Evolutionary conservation across 2,329 filamentous ascomycete genomes (phyloP), one percentile per base, ranked within the genome.

Genomic region (Didymella pomorum): DNA sequence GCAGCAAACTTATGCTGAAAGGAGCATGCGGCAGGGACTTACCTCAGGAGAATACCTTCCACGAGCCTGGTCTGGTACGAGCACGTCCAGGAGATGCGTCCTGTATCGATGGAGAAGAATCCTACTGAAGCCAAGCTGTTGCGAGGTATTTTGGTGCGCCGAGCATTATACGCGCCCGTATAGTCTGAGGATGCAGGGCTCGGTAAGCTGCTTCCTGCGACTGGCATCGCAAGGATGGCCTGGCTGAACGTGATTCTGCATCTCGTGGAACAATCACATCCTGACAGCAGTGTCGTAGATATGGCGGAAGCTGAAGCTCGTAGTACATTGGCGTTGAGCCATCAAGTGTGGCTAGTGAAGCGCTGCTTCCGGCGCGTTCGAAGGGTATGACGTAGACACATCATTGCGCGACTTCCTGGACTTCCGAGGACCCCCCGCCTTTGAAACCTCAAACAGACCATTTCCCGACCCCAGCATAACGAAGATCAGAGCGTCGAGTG

Each of bases 351-450:
- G 46, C 53, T 60, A 55, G 50, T 52, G 35, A 52, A 53, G 59
- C 60, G 54, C 53, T 31, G 58, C 65, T 69, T 69, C 66, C 62
- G 54, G 56, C 23, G 43, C 35, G 26, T 45, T 14, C 14, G 29
- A 12, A 4, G 8, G 21, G 49, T 26, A 66, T 69, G 68, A 71
- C 66, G 63, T 71, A 35, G 66, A 70, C 59, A 44, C 52, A 47
- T 41, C 20, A 37, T 62, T 49, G 56, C 58, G 50, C 59, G 44
- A 63, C 58, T 59, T 62, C 52, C 49, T 47, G 44, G 37, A 44
- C 42, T 29, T 60, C 52, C 51, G 44, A 65, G 62, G 50, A 61
- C 61, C 64, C 64, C 63, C 59, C 57, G 57, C 42, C 39, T 45
- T 14, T 48, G 57, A 52, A 56, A 52, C 56, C 62, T 56, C 62